Percentiles rank a stretch among this genome's conserved stretches.
These are phyloP conservation scores for Amauroascus niger DNA, from an alignment of 2,329 filamentous ascomycete genomes.

Conservation along the genomic window DNA sequence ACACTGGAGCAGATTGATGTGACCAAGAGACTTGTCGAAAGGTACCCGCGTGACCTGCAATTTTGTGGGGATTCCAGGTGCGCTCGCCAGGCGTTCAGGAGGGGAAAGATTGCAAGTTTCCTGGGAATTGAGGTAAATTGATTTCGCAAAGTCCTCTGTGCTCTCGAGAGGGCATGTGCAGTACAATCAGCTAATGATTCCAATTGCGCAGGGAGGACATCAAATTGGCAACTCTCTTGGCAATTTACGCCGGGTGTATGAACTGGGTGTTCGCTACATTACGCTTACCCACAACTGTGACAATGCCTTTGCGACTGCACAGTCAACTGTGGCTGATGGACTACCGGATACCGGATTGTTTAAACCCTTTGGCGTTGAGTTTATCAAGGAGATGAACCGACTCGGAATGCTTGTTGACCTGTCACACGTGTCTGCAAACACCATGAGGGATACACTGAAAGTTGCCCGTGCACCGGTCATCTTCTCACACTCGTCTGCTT, in stretches of 20 bases:
- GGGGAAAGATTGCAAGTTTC: conserved; percentile 20
- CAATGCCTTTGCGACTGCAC: conserved; percentile 24
- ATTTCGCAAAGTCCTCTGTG: not conserved
- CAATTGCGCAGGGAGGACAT: conserved; percentile 20
- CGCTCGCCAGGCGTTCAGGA: conserved; percentile 17
- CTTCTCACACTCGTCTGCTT: conserved; percentile 20
- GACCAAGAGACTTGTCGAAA: conserved; percentile 19
- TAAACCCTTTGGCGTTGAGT: conserved; percentile 18
- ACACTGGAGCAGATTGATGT: conserved; percentile 25
- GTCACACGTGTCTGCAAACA: conserved; percentile 22
- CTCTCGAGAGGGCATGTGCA: too few species aligned
- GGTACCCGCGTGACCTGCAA: conserved; percentile 20
- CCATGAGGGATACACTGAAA: conserved; percentile 21
- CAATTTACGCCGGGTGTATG: conserved; percentile 14
- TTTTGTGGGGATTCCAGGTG: conserved; percentile 19
- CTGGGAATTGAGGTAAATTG: conserved; percentile 22
- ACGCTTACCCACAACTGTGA: conserved; percentile 26
- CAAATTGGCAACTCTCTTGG: conserved; percentile 23
- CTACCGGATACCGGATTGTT: conserved; percentile 20
- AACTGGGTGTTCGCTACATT: conserved; percentile 21
- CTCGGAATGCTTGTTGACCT: conserved; percentile 25
- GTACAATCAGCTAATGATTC: not conserved
- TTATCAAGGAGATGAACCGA: conserved; percentile 24
- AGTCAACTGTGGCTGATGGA: conserved; percentile 18
- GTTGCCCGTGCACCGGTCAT: conserved; percentile 22